Percentiles rank a stretch among this genome's conserved stretches.
phyloP scores from a whole-genome alignment of 495 filamentous ascomycete genomes.

The Hypoxylon crocopeplum region DNA sequence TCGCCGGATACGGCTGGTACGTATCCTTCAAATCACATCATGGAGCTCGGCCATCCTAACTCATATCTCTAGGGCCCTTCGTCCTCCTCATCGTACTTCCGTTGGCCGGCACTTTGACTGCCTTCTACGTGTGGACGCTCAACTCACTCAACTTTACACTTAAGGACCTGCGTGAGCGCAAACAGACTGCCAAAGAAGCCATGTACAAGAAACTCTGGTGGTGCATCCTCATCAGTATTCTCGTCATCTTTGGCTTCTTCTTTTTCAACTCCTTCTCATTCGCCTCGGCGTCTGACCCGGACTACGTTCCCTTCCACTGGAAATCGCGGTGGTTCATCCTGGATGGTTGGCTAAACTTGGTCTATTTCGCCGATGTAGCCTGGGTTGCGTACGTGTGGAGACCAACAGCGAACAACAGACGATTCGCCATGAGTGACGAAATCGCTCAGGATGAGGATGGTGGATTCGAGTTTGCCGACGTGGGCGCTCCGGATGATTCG shows the following conservation, averaged over 20 bases:
- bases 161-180: slow-evolving; percentile 92
- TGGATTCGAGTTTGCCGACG: slow-evolving; percentile 94
- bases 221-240: slow-evolving; percentile 89
- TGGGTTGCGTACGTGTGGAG: slow-evolving; percentile 98
- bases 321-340: slow-evolving; percentile 96
- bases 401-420: slow-evolving; percentile 93
- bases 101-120: slow-evolving; percentile 88
- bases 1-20: slow-evolving; percentile 75
- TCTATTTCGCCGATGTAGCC: slow-evolving; percentile 90
- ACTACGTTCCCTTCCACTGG: slow-evolving; percentile 96
- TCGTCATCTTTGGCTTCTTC: slow-evolving; percentile 97
- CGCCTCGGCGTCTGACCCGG: slow-evolving; percentile 77
- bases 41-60: slow-evolving; percentile 41
- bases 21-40: background rate
- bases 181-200: slow-evolving; percentile 87
- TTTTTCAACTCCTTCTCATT: slow-evolving; percentile 94
- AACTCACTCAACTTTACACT: slow-evolving; percentile 93
- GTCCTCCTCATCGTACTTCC: slow-evolving; percentile 96
- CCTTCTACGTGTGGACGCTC: slow-evolving; percentile 98
- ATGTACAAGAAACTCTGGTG: slow-evolving; percentile 99
- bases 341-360: slow-evolving; percentile 96
- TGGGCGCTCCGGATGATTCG: slow-evolving; percentile 75
- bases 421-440: slow-evolving; percentile 99
- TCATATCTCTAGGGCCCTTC: slow-evolving; percentile 68
- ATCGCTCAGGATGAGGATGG: slow-evolving; percentile 96